Evolutionary conservation across 306 rosid genomes (phyloP).

Genomic region (Vigna unguiculata): DNA sequence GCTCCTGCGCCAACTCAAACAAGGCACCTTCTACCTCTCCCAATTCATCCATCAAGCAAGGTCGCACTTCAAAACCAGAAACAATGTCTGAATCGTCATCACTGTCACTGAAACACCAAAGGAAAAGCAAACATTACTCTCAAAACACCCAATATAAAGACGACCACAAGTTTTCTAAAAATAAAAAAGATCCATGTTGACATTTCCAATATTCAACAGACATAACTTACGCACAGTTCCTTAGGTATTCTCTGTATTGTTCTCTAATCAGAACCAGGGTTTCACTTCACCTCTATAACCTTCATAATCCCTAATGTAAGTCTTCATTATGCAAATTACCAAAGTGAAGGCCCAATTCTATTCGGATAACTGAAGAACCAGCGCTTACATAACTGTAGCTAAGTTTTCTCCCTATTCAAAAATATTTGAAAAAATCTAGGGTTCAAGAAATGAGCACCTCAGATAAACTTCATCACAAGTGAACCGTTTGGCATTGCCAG

Average conservation of each 20-base stretch:
- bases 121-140: constrained; percentile 40
- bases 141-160: constrained; percentile 29
- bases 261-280: background rate
- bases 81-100: constrained; percentile 69
- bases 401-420: background rate
- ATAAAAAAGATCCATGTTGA: background rate
- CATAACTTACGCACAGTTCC: no score
- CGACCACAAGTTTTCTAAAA: background rate
- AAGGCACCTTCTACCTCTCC: constrained; percentile 75
- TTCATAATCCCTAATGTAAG: background rate
- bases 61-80: constrained; percentile 52
- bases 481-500: constrained; percentile 53
- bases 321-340: background rate
- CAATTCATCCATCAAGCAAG: constrained; percentile 67
- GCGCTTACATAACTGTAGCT: background rate
- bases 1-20: constrained; percentile 65
- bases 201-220: background rate
- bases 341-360: background rate
- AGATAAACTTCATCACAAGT: constrained; percentile 61
- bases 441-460: constrained; percentile 57
- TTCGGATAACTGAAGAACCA: background rate
- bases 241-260: no score
- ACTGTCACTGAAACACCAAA: constrained; percentile 57
- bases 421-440: constrained; percentile 7
- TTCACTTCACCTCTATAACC: background rate